These are phyloP conservation scores for Asterionellopsis glacialis DNA, from an alignment of 108 stramenopile species.

Conservation along the genomic window DNA sequence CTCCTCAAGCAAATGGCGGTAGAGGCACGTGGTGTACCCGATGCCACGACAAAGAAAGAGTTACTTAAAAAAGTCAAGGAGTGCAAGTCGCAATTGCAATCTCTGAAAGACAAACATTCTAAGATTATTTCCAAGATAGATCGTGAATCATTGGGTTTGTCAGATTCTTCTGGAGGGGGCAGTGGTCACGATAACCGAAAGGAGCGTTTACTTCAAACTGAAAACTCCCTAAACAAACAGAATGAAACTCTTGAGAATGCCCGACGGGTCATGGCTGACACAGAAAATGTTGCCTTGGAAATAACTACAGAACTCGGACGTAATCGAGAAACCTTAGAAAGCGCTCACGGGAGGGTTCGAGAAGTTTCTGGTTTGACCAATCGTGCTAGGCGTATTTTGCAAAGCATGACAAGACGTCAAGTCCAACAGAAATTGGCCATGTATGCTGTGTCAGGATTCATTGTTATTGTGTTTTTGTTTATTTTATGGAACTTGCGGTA, in stretches of 20 bases:
- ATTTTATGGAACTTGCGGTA: constrained; percentile 28
- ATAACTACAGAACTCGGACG: constrained; percentile 89
- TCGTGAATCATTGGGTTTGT: constrained; percentile 15
- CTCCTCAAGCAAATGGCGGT: constrained; percentile 95
- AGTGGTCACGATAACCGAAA: constrained; percentile 23
- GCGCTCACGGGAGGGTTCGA: constrained; percentile 80
- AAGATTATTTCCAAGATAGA: constrained; percentile 18
- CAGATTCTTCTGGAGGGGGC: constrained; percentile 6
- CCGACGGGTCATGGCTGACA: constrained; percentile 89
- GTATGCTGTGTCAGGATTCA: constrained; percentile 67
- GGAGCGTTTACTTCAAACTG: constrained; percentile 56
- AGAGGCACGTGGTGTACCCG: constrained; percentile 80
- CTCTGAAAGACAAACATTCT: constrained; percentile 54
- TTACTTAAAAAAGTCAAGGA: constrained; percentile 61
- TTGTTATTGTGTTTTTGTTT: constrained; percentile 46
- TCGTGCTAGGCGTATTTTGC: constrained; percentile 82
- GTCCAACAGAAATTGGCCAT: constrained; percentile 89
- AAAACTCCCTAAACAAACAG: constrained; percentile 72
- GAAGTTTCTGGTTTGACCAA: constrained; percentile 89
- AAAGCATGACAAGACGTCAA: constrained; percentile 86
- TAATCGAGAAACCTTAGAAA: constrained; percentile 89
- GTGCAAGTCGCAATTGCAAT: constrained; percentile 34
- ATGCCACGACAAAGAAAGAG: constrained; percentile 64
- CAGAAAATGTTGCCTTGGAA: constrained; percentile 90
- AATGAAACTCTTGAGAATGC: constrained; percentile 86